Evolutionary conservation across 2,329 filamentous ascomycete species (phyloP).

Genomic region (Diaporthe vaccinii): DNA sequence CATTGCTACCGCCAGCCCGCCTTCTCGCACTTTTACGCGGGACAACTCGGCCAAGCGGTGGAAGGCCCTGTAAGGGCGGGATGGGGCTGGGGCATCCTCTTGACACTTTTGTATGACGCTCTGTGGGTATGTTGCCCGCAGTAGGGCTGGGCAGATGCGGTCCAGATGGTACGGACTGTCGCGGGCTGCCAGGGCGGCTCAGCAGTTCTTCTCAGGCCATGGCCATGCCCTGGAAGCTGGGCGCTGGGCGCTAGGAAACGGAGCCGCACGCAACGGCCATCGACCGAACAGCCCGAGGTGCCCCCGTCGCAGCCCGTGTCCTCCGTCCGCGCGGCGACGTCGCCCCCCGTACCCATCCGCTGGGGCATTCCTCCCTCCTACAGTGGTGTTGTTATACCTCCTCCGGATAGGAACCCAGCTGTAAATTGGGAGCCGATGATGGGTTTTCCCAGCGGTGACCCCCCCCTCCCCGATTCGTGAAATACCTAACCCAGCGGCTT

Average conservation of each 20-base stretch:
- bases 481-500: conserved; percentile 33
- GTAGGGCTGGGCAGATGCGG: conserved; percentile 21
- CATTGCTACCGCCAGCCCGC: background rate
- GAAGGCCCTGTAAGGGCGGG: background rate
- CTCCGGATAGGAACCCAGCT: background rate
- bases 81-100: background rate
- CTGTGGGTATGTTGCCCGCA: conserved; percentile 17
- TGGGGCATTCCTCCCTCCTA: too few species aligned
- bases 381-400: background rate
- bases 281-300: conserved; percentile 12
- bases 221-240: background rate
- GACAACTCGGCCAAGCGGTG: conserved; percentile 20
- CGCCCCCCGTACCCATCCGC: background rate
- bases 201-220: conserved; percentile 4
- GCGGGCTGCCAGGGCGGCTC: background rate
- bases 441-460: background rate
- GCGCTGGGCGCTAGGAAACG: background rate
- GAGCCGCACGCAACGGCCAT: conserved; percentile 24
- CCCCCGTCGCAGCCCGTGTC: background rate
- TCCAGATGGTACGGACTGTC: background rate
- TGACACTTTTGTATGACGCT: conserved; percentile 7
- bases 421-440: background rate
- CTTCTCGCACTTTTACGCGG: conserved; percentile 34
- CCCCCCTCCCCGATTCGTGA: background rate
- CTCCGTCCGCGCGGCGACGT: background rate